Percentiles rank a stretch among this genome's conserved stretches.
Evolutionary conservation across 257 asterid species (phyloP).

Genomic region (Oldenlandia corymbosa): DNA sequence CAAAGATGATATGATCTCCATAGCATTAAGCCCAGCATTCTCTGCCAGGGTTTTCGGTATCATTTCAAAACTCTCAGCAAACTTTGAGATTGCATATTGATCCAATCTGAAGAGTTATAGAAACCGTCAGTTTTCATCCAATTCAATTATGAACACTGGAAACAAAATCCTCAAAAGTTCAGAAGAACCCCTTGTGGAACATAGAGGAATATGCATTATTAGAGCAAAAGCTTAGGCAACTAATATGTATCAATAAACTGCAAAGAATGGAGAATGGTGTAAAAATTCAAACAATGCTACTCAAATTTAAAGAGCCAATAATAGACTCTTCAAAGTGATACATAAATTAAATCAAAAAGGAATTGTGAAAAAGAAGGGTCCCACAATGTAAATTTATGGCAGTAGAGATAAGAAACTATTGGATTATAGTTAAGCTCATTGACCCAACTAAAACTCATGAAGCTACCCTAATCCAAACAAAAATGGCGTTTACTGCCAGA

Average conservation of each 20-base stretch:
- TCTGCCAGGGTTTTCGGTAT: conserved; percentile 90
- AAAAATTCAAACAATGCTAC: background rate
- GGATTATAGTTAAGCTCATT: too few relatives aligned
- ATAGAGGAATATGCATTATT: background rate
- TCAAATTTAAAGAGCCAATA: background rate
- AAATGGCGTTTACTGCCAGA: background rate
- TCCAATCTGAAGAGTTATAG: conserved; percentile 57
- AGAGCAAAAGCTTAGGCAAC: background rate
- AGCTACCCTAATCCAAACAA: background rate
- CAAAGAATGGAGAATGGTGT: background rate
- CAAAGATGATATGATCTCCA: conserved; percentile 82
- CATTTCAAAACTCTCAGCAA: conserved; percentile 98
- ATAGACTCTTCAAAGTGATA: conserved; percentile 1
- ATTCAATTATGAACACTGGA: background rate
- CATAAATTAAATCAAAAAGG: too few relatives aligned
- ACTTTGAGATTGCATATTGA: conserved; percentile 91
- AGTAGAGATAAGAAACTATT: too few relatives aligned
- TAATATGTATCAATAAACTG: background rate
- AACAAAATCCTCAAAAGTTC: background rate
- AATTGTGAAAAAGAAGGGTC: background rate
- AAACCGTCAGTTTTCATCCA: background rate
- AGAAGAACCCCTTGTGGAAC: background rate
- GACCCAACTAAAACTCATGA: background rate
- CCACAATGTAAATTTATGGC: background rate
- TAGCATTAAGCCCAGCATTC: conserved; percentile 95